Base-by-base conservation (phyloP, 139 green algal genomes). In the Choricystis sp. region DNA sequence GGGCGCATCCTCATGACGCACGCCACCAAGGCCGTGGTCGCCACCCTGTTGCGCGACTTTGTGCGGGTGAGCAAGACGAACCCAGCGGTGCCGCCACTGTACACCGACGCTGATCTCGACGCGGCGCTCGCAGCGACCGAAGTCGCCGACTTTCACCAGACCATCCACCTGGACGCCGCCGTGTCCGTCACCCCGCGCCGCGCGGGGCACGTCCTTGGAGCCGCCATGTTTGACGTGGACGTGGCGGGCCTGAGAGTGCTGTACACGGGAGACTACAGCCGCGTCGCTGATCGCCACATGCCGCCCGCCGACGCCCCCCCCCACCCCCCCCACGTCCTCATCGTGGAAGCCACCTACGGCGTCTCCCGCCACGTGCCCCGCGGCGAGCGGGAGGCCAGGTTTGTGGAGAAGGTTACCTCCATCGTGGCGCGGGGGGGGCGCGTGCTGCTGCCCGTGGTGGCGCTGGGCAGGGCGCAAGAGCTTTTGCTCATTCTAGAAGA, bases 181-280 rank as follows among this genome's bases (percentile, higher is more conserved):
- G 90, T 96, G 57, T 69, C 82, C 67, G 77, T 98, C 57, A 94
- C 84, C 5, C 77, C 86, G 0, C 95, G 94, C 69, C 77, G 83
- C 1, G 93, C 92, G 0, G 93, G 92, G 1, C 93, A 99, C 71
- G 92, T 98, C 57, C 73, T 98, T 69, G 93, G 93, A 20, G 93
- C 93, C n/a, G 89, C 87, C 31, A 98, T 98, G 93, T 99, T 98
- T 77, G 84, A 90, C 79, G 86, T 99, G 25, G 86, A 97, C 68
- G 88, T 98, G 25, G 86, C 70, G 25, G 92, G 93, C 48, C 79
- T 91, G 77, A 69, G 84, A 27, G 75, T 87, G 63, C 81, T 99
- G 52, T 99, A 99, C 80, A 99, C 93, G 1, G 89, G 88, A 0
- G 87, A 94, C 78, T 95, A 95, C 81, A 82, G 64, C 31, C 78